A percentile compares a stretch with the other conserved stretches of the same genome.
Evolutionary conservation across 352 stramenopile species (phyloP).

Genomic region (Phytopythium helicoides): DNA sequence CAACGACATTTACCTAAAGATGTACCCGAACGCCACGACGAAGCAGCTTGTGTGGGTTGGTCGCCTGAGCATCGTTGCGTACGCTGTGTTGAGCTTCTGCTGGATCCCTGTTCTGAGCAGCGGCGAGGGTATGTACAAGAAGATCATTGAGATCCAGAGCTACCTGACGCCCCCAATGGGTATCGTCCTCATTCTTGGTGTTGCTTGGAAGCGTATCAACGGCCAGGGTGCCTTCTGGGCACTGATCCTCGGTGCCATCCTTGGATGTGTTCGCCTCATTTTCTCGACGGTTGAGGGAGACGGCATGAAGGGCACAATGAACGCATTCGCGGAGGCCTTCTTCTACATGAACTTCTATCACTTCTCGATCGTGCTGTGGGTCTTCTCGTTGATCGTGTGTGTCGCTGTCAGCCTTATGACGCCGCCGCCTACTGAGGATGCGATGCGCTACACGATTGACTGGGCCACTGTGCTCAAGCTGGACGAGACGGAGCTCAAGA

Average conservation of each 20-base stretch:
- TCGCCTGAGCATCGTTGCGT: slow-evolving; percentile 41
- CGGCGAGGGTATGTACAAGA: slow-evolving; percentile 57
- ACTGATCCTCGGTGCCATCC: slow-evolving; percentile 43
- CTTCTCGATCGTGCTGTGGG: slow-evolving; percentile 58
- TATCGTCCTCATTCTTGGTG: slow-evolving; percentile 58
- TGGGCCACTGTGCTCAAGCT: slow-evolving; percentile 52
- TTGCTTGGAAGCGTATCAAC: slow-evolving; percentile 51
- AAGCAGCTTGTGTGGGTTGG: slow-evolving; percentile 62
- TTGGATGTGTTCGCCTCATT: slow-evolving; percentile 47
- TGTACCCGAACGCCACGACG: slow-evolving; percentile 46
- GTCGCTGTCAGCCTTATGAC: slow-evolving; percentile 52
- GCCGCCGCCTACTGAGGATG: slow-evolving; percentile 28
- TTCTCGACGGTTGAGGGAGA: slow-evolving; percentile 60
- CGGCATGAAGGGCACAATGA: slow-evolving; percentile 35
- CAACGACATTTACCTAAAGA: slow-evolving; percentile 65
- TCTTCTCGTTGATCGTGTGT: slow-evolving; percentile 40
- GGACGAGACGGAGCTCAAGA: slow-evolving; percentile 39
- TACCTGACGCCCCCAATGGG: slow-evolving; percentile 60
- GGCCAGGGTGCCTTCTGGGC: slow-evolving; percentile 44
- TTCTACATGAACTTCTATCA: slow-evolving; percentile 78
- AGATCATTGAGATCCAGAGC: slow-evolving; percentile 62
- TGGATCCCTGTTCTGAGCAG: slow-evolving; percentile 52
- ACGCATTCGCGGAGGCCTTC: slow-evolving; percentile 42
- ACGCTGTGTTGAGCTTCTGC: too few species aligned
- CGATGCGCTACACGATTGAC: slow-evolving; percentile 51